phyloP scores from a whole-genome alignment of 192 early-diverging fungal species.

The Podila clonocystis region DNA sequence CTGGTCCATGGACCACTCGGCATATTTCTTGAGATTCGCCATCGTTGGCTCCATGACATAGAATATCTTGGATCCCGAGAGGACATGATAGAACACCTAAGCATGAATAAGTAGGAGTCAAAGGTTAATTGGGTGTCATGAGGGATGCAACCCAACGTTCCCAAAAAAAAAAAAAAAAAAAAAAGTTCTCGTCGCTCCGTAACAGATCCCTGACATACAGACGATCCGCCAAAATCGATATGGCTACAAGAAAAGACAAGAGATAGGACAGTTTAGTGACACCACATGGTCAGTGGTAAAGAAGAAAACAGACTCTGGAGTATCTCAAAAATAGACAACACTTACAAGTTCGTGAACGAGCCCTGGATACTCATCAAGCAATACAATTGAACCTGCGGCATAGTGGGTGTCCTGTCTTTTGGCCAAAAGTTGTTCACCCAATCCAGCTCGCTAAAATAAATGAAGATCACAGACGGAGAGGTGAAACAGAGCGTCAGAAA shows the following conservation, averaged over 20 bases:
- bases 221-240: slow-evolving; percentile 61
- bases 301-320: too few relatives aligned
- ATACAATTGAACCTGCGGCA: slow-evolving; percentile 89
- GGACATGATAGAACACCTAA: slow-evolving; percentile 92
- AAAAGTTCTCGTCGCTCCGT: too few relatives aligned
- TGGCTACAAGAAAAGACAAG: slow-evolving; percentile 55
- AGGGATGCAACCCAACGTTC: not conserved
- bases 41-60: slow-evolving; percentile 88
- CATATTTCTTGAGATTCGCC: slow-evolving; percentile 87
- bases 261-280: too few relatives aligned
- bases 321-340: too few relatives aligned
- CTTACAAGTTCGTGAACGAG: slow-evolving; percentile 90
- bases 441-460: slow-evolving; percentile 75
- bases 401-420: slow-evolving; percentile 65
- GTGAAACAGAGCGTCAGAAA: not conserved
- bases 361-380: slow-evolving; percentile 93
- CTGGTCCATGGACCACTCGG: slow-evolving; percentile 91
- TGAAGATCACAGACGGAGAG: not conserved
- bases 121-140: not conserved
- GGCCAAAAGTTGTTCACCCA: slow-evolving; percentile 93
- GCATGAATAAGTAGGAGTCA: slow-evolving; percentile 59
- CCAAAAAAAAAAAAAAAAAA: not conserved
- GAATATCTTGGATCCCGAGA: slow-evolving; percentile 91
- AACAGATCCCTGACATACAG: slow-evolving; percentile 9
- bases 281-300: too few relatives aligned